phyloP scores from a whole-genome alignment of 345 rosid species.

The Eucalyptus marginata region DNA sequence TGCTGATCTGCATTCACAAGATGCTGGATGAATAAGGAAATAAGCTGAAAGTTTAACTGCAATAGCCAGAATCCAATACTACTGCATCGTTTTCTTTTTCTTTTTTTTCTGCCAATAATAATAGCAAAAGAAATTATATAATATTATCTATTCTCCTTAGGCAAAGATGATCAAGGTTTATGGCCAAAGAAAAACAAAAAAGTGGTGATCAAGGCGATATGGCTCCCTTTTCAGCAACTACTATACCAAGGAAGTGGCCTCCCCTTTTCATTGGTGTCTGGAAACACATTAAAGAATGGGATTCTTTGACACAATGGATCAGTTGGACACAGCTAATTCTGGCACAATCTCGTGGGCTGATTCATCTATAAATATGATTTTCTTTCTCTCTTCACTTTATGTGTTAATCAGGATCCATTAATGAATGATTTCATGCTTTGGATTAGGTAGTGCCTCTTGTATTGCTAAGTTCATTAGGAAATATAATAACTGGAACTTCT shows the following conservation, averaged over 20 bases:
- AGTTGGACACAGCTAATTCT: background rate
- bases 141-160: background rate
- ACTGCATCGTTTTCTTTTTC: background rate
- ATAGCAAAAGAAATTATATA: background rate
- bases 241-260: background rate
- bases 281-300: background rate
- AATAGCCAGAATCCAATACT: background rate
- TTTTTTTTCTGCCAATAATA: background rate
- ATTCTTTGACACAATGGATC: background rate
- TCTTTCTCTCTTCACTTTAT: background rate
- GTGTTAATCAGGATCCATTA: background rate
- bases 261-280: background rate
- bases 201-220: background rate
- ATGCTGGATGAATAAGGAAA: background rate
- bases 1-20: slow-evolving; percentile 51
- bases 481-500: background rate
- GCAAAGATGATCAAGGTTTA: background rate
- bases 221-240: background rate
- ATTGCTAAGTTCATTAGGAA: background rate
- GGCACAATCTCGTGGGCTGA: background rate
- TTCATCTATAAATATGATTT: background rate
- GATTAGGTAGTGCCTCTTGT: background rate
- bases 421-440: background rate
- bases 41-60: background rate
- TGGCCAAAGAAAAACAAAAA: background rate